Evolutionary conservation across 257 asterid genomes (phyloP).

Genomic region (Jacaranda mimosifolia): DNA sequence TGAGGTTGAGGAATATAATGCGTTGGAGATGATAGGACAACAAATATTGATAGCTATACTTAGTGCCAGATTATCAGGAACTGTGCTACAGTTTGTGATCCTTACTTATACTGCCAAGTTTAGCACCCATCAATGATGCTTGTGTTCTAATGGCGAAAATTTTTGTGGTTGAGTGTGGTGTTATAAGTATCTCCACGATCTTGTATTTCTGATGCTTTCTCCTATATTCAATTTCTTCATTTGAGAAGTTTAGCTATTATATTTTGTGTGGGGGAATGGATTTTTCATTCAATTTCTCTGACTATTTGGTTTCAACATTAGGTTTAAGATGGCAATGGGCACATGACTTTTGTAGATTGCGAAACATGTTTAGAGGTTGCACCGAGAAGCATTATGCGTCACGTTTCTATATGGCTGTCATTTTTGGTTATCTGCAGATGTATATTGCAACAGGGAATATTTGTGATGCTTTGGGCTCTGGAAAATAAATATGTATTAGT

Average conservation of each 20-base stretch:
- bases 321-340: background rate
- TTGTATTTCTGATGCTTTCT: background rate
- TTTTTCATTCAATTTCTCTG: background rate
- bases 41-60: no score
- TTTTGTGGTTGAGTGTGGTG: no score
- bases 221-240: background rate
- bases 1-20: no score
- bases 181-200: background rate
- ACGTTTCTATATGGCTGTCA: background rate
- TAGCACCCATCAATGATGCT: no score
- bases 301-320: no score
- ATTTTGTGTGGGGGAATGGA: background rate
- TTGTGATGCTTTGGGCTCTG: background rate
- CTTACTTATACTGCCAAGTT: no score
- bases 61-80: no score
- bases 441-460: background rate
- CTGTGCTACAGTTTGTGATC: no score
- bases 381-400: background rate
- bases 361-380: background rate
- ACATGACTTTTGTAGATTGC: background rate
- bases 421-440: no score
- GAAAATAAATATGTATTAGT: background rate
- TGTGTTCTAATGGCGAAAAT: no score
- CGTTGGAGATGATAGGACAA: no score
- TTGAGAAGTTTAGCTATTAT: background rate